Evolutionary conservation across 345 rosid genomes (phyloP), one percentile per base, ranked within the genome.

Genomic region (Eucalyptus curtisii): DNA sequence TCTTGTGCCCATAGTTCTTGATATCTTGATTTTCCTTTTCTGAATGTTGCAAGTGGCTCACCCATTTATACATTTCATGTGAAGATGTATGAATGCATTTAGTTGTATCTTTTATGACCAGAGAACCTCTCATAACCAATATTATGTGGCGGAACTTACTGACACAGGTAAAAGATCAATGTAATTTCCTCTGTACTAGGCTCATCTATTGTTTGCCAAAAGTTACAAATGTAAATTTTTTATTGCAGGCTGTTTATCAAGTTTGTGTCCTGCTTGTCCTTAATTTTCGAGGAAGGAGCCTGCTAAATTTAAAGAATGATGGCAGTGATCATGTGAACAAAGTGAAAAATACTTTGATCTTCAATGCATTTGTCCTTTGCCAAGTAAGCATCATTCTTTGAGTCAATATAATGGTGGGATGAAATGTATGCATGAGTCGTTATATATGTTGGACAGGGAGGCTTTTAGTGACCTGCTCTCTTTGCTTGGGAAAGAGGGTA

Each of bases 101-200:
- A 17, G 44, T 89, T 64, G 88, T 88, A 79, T 87, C 68, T 87
- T 40, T 47, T 76, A 76, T 86, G 90, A 85, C 59, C 94, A 96
- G 99, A 86, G 99, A 98, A 92, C 98, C 99, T 80, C 99, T 98
- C 87, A 93, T 97, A 90, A 98, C 99, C 85, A 97, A 95, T 90
- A 95, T 98, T 90, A 98, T 98, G 99, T 98, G 99, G 99, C 95
- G 99, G 90, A 98, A 98, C 95, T 92, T 96, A 91, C 90, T 97
- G 82, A 87, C 95, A 88, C 99, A 97, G 97, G 99, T 97, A 92
- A 33, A 33, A 47, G 8, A 53, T 19, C n/a, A 42, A n/a, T 84
- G 59, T 85, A 27, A 86, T 30, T 49, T 76, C 81, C 47, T 76
- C 82, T 76, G 20, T n/a, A 14, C 47, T 49, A 11, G 42, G 27